phyloP scores from a whole-genome alignment of 1,139 yeast species.

The Nakaseomyces kungkrabaensis region DNA sequence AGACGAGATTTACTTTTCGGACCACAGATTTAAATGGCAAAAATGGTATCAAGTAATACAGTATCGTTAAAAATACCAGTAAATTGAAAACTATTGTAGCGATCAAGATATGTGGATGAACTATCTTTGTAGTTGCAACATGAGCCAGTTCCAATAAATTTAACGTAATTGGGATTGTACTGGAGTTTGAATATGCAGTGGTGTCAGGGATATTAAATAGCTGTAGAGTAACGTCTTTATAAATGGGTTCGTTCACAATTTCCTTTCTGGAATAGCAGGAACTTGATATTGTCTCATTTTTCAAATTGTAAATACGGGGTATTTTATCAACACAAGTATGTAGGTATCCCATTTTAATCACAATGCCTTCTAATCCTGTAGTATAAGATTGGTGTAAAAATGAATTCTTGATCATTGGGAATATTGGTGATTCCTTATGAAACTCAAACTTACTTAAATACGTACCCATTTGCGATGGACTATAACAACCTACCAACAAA shows the following conservation, averaged over 20 bases:
- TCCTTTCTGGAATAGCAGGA: conserved; percentile 24
- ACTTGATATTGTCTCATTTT: conserved; percentile 9
- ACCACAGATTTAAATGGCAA: conserved; percentile 36
- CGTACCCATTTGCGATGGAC: conserved; percentile 19
- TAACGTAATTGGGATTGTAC: conserved; percentile 10
- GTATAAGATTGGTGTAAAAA: conserved; percentile 14
- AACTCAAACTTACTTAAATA: conserved; percentile 22
- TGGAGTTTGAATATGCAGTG: conserved; percentile 6
- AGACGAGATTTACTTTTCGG: conserved; percentile 30
- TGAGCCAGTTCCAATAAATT: conserved; percentile 26
- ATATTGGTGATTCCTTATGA: conserved; percentile 22
- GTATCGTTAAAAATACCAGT: conserved; percentile 33
- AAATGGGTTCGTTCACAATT: conserved; percentile 16
- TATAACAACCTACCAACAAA: conserved; percentile 25
- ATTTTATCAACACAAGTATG: conserved; percentile 27
- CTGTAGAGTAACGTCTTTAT: conserved; percentile 20
- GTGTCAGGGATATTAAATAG: conserved; percentile 16
- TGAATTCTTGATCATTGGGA: conserved; percentile 18
- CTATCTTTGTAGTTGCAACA: conserved; percentile 29
- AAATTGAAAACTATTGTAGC: conserved; percentile 40
- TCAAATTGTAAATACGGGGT: conserved; percentile 16
- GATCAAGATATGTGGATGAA: conserved; percentile 48
- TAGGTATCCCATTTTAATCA: conserved; percentile 25
- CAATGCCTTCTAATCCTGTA: conserved; percentile 19
- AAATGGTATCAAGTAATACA: conserved; percentile 41